Evolutionary conservation across 2,329 filamentous ascomycete genomes (phyloP).

Genomic region (Beauveria brongniartii): DNA sequence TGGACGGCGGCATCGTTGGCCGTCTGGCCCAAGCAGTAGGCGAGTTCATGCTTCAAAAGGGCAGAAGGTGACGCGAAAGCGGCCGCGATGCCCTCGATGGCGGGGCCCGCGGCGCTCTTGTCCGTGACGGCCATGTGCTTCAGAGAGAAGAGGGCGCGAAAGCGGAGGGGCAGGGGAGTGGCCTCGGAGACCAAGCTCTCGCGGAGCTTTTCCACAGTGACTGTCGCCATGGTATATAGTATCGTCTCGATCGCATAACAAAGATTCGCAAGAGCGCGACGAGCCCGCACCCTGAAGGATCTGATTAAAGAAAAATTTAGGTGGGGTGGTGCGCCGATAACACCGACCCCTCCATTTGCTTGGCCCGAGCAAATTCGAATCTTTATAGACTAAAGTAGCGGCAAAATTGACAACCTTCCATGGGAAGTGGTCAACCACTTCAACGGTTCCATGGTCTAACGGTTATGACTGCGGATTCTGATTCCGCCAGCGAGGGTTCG

Average conservation of each 20-base stretch:
- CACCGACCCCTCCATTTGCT: constrained; percentile 11
- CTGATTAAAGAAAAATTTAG: constrained; percentile 14
- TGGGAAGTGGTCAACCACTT: constrained; percentile 21
- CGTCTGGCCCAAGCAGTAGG: constrained; percentile 93
- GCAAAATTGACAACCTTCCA: constrained; percentile 1
- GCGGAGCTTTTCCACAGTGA: constrained; percentile 57
- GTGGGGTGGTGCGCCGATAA: constrained; percentile 16
- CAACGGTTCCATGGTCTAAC: constrained; percentile 28
- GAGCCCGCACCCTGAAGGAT: constrained; percentile 2
- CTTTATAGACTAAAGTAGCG: constrained; percentile 1
- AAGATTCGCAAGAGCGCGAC: constrained; percentile 1
- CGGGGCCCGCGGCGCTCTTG: constrained; percentile 45
- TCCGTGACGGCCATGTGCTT: constrained; percentile 81
- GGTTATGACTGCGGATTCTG: constrained; percentile 31
- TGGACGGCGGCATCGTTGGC: constrained; percentile 67
- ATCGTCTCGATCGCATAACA: constrained; percentile 7
- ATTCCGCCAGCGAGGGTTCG: constrained; percentile 31
- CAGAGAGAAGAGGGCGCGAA: constrained; percentile 93
- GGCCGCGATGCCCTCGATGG: constrained; percentile 76
- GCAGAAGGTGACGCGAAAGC: constrained; percentile 79
- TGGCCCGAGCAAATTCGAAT: background rate
- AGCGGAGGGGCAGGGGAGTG: constrained; percentile 77
- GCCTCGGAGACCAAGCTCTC: constrained; percentile 72
- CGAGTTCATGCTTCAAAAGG: constrained; percentile 90
- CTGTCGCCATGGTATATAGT: constrained; percentile 17